Conservation (phyloP, 75 land plant species). For the Gnetum montanum region DNA sequence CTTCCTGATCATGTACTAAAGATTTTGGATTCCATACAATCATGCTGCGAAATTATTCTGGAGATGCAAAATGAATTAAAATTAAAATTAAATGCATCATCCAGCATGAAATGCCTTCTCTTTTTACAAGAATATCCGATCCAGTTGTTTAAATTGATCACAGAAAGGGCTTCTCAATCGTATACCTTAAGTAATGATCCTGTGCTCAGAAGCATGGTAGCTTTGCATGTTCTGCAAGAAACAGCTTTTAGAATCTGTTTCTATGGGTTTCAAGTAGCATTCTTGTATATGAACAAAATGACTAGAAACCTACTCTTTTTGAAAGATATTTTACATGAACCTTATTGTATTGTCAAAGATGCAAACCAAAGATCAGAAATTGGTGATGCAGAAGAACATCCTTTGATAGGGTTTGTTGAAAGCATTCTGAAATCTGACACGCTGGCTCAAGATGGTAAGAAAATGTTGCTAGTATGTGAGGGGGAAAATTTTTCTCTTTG, state of each 20-base stretch:
- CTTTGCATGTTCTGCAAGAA: slow-evolving; percentile 29
- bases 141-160: slow-evolving; percentile 3
- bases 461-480: slow-evolving; percentile 31
- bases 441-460: slow-evolving; percentile 1
- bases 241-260: slow-evolving; percentile 35
- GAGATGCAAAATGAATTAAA: neutral
- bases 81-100: slow-evolving; percentile 1
- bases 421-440: slow-evolving; percentile 16
- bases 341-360: slow-evolving; percentile 20
- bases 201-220: slow-evolving; percentile 4
- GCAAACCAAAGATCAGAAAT: slow-evolving; percentile 18
- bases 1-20: slow-evolving; percentile 20
- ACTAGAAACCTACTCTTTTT: slow-evolving; percentile 9
- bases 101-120: neutral
- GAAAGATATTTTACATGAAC: slow-evolving; percentile 10
- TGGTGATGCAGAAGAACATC: slow-evolving; percentile 22
- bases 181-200: neutral
- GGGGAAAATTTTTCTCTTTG: slow-evolving; percentile 24
- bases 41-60: slow-evolving; percentile 6
- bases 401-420: slow-evolving; percentile 25
- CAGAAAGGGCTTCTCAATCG: neutral
- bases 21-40: slow-evolving; percentile 20
- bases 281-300: slow-evolving; percentile 24
- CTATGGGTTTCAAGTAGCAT: slow-evolving; percentile 30
- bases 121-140: neutral